Conservation (phyloP, 2,329 filamentous ascomycete genomes). For the Helicocarpus griseus region DNA sequence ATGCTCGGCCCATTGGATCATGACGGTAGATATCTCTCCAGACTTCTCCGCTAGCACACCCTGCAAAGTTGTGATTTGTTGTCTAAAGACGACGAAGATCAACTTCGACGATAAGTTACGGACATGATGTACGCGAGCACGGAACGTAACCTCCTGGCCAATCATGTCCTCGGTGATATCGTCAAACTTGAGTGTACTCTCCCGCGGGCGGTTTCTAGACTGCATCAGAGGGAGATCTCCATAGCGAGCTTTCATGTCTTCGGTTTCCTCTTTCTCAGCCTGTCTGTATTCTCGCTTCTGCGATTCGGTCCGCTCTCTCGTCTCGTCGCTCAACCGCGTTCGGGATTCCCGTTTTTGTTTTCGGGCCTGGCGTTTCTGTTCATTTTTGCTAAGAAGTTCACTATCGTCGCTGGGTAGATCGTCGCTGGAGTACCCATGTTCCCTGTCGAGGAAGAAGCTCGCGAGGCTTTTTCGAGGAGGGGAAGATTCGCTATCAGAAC, state of each 20-base stretch:
- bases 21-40: constrained; percentile 57
- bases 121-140: constrained; percentile 66
- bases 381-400: constrained; percentile 34
- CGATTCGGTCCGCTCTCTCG: constrained; percentile 29
- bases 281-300: constrained; percentile 33
- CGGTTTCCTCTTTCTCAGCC: constrained; percentile 45
- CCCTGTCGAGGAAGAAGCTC: constrained; percentile 31
- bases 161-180: constrained; percentile 43
- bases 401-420: constrained; percentile 26
- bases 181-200: constrained; percentile 41
- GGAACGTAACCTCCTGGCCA: constrained; percentile 56
- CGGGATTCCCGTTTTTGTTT: constrained; percentile 27
- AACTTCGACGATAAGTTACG: constrained; percentile 72
- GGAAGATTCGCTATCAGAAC: constrained; percentile 18
- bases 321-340: constrained; percentile 27
- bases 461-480: constrained; percentile 33
- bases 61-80: constrained; percentile 75
- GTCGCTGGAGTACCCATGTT: constrained; percentile 35
- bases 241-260: constrained; percentile 50
- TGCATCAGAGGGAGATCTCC: constrained; percentile 49
- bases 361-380: constrained; percentile 34
- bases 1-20: constrained; percentile 82
- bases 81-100: constrained; percentile 77
- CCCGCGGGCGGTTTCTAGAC: constrained; percentile 42
- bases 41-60: constrained; percentile 60